These are phyloP conservation scores for Phytophthora sansomeana DNA, from an alignment of 352 stramenopile genomes.

Conservation along the genomic window DNA sequence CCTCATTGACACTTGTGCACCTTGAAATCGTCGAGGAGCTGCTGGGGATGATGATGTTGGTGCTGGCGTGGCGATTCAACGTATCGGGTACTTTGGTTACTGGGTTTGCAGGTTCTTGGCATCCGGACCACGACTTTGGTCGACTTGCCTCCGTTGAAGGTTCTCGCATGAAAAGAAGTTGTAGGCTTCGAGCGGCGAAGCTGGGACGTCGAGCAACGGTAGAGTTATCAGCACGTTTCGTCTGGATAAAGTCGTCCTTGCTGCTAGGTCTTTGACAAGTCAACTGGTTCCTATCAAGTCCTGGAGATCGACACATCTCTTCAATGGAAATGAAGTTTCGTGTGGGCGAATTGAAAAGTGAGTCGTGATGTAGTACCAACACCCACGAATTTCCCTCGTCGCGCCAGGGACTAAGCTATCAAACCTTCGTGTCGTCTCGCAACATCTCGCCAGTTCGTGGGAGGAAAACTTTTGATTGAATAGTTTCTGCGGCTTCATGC, in stretches of 20 bases:
- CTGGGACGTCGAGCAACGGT: neutral
- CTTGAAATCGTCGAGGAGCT: neutral
- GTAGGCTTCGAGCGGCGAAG: conserved; percentile 18
- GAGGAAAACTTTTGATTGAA: too few relatives aligned
- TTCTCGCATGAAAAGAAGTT: conserved; percentile 17
- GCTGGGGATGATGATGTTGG: conserved; percentile 19
- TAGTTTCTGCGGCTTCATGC: too few relatives aligned
- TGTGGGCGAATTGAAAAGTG: too few relatives aligned
- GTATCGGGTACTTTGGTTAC: neutral
- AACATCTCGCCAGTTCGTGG: too few relatives aligned
- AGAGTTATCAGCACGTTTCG: neutral
- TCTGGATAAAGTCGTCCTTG: too few relatives aligned
- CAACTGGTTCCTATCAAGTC: neutral
- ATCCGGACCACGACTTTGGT: conserved; percentile 30
- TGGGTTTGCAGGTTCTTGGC: neutral
- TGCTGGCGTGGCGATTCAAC: conserved; percentile 6
- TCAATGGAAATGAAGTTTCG: too few relatives aligned
- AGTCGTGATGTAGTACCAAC: too few relatives aligned
- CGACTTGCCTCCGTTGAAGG: neutral
- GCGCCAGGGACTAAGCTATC: too few relatives aligned
- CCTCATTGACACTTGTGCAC: neutral
- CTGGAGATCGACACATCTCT: too few relatives aligned
- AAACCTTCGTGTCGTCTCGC: too few relatives aligned
- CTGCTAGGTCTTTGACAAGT: neutral
- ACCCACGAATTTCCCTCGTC: too few relatives aligned